Evolutionary conservation across 1,284 basidiomycete genomes (phyloP).

Genomic region (Coniferiporia sulphurascens): DNA sequence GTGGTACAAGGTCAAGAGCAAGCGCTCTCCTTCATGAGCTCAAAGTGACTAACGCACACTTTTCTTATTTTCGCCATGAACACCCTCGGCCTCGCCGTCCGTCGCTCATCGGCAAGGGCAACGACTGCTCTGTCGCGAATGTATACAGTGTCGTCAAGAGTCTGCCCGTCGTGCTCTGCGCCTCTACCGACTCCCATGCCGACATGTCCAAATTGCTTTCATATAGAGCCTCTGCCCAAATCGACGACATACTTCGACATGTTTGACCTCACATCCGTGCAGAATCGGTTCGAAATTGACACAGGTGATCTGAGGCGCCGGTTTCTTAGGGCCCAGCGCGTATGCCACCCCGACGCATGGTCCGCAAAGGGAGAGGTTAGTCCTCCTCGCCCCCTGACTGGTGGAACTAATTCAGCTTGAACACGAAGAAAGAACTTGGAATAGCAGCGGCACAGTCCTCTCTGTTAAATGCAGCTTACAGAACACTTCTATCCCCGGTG

Average conservation of each 20-base stretch:
- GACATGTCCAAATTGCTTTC: slow-evolving; percentile 61
- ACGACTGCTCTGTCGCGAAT: background rate
- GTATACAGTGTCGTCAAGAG: slow-evolving; percentile 12
- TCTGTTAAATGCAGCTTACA: slow-evolving; percentile 73
- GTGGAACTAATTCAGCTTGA: background rate
- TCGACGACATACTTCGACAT: slow-evolving; percentile 55
- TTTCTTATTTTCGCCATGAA: slow-evolving; percentile 3
- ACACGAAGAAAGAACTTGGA: slow-evolving; percentile 48
- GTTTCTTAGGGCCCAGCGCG: slow-evolving; percentile 66
- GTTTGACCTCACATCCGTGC: slow-evolving; percentile 50
- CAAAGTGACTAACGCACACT: background rate
- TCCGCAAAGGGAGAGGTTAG: slow-evolving; percentile 53
- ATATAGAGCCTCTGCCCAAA: slow-evolving; percentile 52
- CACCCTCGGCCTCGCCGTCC: slow-evolving; percentile 4
- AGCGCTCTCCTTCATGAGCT: background rate
- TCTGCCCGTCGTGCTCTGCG: slow-evolving; percentile 57
- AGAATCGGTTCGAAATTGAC: slow-evolving; percentile 66
- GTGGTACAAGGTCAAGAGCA: background rate
- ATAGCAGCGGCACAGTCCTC: slow-evolving; percentile 64
- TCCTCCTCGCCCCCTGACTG: slow-evolving; percentile 16
- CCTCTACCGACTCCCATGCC: slow-evolving; percentile 58
- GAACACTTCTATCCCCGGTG: slow-evolving; percentile 59
- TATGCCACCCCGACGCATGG: slow-evolving; percentile 81
- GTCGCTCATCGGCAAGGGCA: background rate
- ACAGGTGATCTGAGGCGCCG: slow-evolving; percentile 46